phyloP scores from a whole-genome alignment of 768 basidiomycete genomes.

The Pulveroboletus sp. region DNA sequence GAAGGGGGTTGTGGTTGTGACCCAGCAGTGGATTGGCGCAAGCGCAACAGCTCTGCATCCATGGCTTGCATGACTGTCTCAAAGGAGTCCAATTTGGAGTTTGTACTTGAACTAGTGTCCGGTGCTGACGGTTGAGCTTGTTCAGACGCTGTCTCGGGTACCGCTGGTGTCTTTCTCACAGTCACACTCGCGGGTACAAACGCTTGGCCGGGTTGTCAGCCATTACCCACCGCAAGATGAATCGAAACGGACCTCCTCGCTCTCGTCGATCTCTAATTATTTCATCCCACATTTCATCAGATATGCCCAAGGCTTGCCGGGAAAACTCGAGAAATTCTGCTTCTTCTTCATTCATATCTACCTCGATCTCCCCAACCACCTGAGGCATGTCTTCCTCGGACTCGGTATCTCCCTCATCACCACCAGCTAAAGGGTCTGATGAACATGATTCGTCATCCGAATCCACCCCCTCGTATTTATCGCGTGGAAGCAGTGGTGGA shows the following conservation, averaged over 20 bases:
- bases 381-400: constrained; percentile 82
- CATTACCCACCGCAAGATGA: background rate
- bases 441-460: constrained; percentile 87
- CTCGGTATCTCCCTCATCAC: constrained; percentile 50
- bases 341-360: constrained; percentile 91
- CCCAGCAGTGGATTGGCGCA: constrained; percentile 29
- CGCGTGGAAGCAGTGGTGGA: constrained; percentile 76
- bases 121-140: constrained; percentile 23
- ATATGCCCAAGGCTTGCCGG: constrained; percentile 85
- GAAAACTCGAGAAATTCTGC: constrained; percentile 96
- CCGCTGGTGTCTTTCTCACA: constrained; percentile 1
- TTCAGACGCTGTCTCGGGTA: constrained; percentile 8
- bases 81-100: constrained; percentile 84
- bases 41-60: constrained; percentile 74
- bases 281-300: constrained; percentile 83
- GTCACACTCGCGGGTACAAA: constrained; percentile 47
- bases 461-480: constrained; percentile 89
- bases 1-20: constrained; percentile 12
- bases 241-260: constrained; percentile 68
- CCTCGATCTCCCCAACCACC: constrained; percentile 78
- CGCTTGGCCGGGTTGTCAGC: constrained; percentile 37
- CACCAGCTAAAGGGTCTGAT: constrained; percentile 42
- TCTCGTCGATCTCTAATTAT: constrained; percentile 77
- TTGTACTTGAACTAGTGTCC: constrained; percentile 43
- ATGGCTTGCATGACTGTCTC: constrained; percentile 96